Conservation (phyloP, 257 asterid genomes). For the Craterostigma plantagineum region DNA sequence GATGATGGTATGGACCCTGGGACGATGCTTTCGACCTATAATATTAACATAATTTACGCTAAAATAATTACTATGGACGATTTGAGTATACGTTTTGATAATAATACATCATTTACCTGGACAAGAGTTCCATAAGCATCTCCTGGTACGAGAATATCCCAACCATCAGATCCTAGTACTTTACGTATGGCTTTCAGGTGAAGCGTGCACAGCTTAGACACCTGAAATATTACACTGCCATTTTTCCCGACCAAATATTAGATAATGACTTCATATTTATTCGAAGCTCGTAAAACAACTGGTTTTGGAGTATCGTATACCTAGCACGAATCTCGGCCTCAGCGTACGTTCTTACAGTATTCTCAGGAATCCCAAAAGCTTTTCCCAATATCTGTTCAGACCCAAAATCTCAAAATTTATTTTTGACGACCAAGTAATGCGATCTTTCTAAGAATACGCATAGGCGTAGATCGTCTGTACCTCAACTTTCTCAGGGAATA, state of each 20-base stretch:
- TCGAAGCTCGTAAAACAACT: not conserved
- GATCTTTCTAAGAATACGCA: not conserved
- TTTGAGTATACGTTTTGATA: too few species aligned
- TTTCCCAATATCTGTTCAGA: constrained; percentile 65
- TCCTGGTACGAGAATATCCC: constrained; percentile 96
- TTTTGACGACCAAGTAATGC: constrained; percentile 2
- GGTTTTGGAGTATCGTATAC: constrained; percentile 30
- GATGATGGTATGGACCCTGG: constrained; percentile 68
- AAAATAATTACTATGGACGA: too few species aligned
- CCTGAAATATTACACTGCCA: constrained; percentile 85
- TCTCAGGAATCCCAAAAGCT: constrained; percentile 84
- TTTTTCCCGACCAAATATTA: constrained; percentile 18
- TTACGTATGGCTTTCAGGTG: constrained; percentile 65
- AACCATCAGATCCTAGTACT: constrained; percentile 66
- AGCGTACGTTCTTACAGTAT: constrained; percentile 75
- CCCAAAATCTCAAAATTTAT: constrained; percentile 9
- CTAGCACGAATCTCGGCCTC: constrained; percentile 99
- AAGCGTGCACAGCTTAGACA: constrained; percentile 79
- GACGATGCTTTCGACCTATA: constrained; percentile 73
- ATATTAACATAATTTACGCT: too few species aligned
- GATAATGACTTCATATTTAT: constrained; percentile 10
- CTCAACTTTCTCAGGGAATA: constrained; percentile 84
- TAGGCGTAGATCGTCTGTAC: too few species aligned
- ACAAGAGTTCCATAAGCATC: constrained; percentile 66
- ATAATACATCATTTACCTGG: constrained; percentile 63